Percentiles rank a stretch among this genome's conserved stretches.
Evolutionary conservation across 805 yeast species (phyloP).

Genomic region (Kurtzmaniella cleridarum): DNA sequence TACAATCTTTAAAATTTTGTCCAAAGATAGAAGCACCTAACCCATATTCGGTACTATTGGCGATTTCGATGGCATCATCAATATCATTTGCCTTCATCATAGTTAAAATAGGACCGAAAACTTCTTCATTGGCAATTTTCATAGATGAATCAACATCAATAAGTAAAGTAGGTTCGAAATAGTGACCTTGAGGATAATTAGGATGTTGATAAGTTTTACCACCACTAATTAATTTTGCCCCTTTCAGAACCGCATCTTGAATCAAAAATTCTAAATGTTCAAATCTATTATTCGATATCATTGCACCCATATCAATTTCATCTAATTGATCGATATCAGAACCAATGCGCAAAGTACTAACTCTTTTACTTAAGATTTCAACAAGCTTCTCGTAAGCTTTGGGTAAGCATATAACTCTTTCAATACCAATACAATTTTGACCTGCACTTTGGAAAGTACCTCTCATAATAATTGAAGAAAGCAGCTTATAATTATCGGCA

Average conservation of each 20-base stretch:
- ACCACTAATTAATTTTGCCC: slow-evolving; percentile 79
- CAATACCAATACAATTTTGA: slow-evolving; percentile 97
- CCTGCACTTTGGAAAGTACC: slow-evolving; percentile 98
- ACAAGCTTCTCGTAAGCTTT: slow-evolving; percentile 61
- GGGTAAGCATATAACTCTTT: slow-evolving; percentile 81
- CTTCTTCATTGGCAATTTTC: slow-evolving; percentile 84
- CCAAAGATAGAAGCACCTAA: slow-evolving; percentile 92
- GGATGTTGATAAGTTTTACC: slow-evolving; percentile 83
- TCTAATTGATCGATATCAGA: slow-evolving; percentile 88
- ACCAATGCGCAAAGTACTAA: slow-evolving; percentile 67
- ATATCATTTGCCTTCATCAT: slow-evolving; percentile 66
- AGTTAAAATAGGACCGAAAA: slow-evolving; percentile 88
- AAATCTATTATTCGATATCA: slow-evolving; percentile 77
- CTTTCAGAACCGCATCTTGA: slow-evolving; percentile 66
- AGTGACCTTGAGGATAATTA: slow-evolving; percentile 92
- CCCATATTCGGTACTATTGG: slow-evolving; percentile 84
- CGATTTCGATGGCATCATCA: slow-evolving; percentile 66
- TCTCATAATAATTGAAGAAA: slow-evolving; percentile 72
- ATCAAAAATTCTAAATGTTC: slow-evolving; percentile 61
- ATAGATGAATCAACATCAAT: slow-evolving; percentile 71
- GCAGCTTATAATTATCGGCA: slow-evolving; percentile 44
- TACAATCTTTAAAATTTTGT: slow-evolving; percentile 48
- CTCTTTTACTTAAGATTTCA: slow-evolving; percentile 49
- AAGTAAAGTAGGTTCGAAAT: slow-evolving; percentile 84
- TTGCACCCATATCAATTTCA: slow-evolving; percentile 94